Evolutionary conservation across 176 grass and related monocot genomes (phyloP).

Genomic region (Pontederia paniculata): DNA sequence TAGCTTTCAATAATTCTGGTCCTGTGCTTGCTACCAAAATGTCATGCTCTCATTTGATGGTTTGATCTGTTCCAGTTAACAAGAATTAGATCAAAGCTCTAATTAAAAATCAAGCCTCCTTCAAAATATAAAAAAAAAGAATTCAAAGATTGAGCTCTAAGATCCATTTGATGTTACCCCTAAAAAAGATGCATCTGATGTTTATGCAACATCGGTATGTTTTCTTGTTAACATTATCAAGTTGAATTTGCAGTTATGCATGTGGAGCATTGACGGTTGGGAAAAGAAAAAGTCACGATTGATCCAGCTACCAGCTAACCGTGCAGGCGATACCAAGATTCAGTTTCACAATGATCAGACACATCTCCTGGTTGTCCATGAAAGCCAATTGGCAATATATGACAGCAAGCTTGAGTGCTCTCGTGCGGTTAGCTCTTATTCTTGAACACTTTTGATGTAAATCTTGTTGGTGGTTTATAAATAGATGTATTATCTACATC

Average conservation of each 20-base stretch:
- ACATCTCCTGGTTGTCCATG: constrained; percentile 85
- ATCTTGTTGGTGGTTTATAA: too few species aligned
- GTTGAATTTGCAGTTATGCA: constrained; percentile 47
- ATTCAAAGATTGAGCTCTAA: too few species aligned
- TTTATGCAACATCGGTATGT: constrained; percentile 11
- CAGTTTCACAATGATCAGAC: constrained; percentile 97
- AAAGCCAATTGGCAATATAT: constrained; percentile 82
- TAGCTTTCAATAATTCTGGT: too few species aligned
- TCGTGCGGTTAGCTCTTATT: constrained; percentile 45
- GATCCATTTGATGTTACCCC: too few species aligned
- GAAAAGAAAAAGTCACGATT: constrained; percentile 90
- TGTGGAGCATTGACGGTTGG: constrained; percentile 98
- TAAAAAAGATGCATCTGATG: neutral
- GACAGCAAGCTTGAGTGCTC: constrained; percentile 78
- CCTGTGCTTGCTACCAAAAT: too few species aligned
- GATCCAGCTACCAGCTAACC: constrained; percentile 53
- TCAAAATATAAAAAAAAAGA: too few species aligned
- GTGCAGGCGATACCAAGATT: constrained; percentile 86
- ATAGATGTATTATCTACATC: too few species aligned
- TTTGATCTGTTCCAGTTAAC: too few species aligned
- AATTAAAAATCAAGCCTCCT: too few species aligned
- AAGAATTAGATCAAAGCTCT: too few species aligned
- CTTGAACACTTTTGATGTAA: too few species aligned
- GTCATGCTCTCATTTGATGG: too few species aligned
- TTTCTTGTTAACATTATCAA: constrained; percentile 1